Base-by-base conservation (phyloP, 2,329 filamentous ascomycete genomes). In the Cladosporium sp. region DNA sequence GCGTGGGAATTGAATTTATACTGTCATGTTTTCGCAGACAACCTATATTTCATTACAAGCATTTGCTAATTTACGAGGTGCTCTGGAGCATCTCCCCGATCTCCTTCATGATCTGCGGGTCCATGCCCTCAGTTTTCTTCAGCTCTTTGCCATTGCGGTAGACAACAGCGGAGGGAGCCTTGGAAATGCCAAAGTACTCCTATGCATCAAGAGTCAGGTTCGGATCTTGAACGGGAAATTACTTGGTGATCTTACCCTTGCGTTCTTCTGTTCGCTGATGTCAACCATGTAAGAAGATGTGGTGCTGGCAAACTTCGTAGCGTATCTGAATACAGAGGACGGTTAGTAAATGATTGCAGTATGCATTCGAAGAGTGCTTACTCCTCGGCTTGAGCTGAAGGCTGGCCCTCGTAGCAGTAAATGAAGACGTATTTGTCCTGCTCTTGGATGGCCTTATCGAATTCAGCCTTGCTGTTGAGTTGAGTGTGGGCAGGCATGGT, bases 341-440 rank as follows among this genome's bases (percentile, higher is more conserved):
- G n/a, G 37, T 40, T 9, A 54, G 47, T 28, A 1, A 22, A 9
- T 2, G 1, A 3, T 17, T 15, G 28, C 15, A 15, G 14, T n/a
- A 25, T 15, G 9, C 42, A 45, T 30, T 20, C 28, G 22, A 28
- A 14, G 11, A 42, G 11, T 7, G 22, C 67, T 59, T 64, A 72
- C 70, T 69, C 66, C 36, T 68, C 65, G n/a, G 69, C 70, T 15
- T 63, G 59, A 6, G 62, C 39, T 3, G 62, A 62, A 34, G 67
- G 55, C 3, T 61, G 57, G 52, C 64, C 65, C 52, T 68, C 65
- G 65, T 72, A 67, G 42, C 62, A 65, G 63, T 69, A 67, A 62
- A 72, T 67, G 60, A 72, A 64, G 58, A 71, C 69, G 55, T 68
- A 69, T 52, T 69, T 69, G 62, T 61, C 69, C 61, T 66, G 60